Evolutionary conservation across 2,329 filamentous ascomycete species (phyloP).

Genomic region (Penicillium sp.): DNA sequence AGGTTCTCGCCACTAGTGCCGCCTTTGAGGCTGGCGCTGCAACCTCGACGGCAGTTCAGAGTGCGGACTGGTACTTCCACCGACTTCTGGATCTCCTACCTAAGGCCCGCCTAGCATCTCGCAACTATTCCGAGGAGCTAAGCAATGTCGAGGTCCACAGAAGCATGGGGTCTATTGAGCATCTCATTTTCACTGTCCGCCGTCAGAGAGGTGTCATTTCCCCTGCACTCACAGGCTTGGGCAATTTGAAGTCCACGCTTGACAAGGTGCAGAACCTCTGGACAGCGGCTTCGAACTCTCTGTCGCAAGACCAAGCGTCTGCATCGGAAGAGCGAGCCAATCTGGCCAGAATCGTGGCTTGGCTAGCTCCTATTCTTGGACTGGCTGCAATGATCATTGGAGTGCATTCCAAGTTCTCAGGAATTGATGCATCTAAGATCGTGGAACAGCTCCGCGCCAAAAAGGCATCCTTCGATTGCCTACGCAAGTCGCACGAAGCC

Average conservation of each 20-base stretch:
- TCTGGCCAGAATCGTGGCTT: constrained; percentile 43
- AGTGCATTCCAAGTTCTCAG: constrained; percentile 65
- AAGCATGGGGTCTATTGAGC: constrained; percentile 82
- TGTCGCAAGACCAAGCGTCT: constrained; percentile 21
- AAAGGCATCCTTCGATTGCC: constrained; percentile 48
- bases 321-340: constrained; percentile 19
- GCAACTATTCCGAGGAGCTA: constrained; percentile 79
- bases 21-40: constrained; percentile 31
- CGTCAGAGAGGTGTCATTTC: constrained; percentile 40
- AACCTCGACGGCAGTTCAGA: constrained; percentile 30
- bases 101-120: constrained; percentile 62
- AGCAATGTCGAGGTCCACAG: constrained; percentile 75
- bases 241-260: constrained; percentile 29
- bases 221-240: constrained; percentile 31
- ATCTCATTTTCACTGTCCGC: constrained; percentile 60
- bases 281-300: constrained; percentile 24
- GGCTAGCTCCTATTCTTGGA: constrained; percentile 68
- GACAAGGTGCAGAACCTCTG: constrained; percentile 35
- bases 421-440: constrained; percentile 47
- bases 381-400: constrained; percentile 61
- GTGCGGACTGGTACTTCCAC: constrained; percentile 71
- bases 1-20: constrained; percentile 62
- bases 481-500: constrained; percentile 43
- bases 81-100: constrained; percentile 72
- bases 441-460: constrained; percentile 50